A percentile compares a stretch with the other conserved stretches of the same genome.
phyloP scores from a whole-genome alignment of 306 rosid genomes.

The Rubus idaeus region DNA sequence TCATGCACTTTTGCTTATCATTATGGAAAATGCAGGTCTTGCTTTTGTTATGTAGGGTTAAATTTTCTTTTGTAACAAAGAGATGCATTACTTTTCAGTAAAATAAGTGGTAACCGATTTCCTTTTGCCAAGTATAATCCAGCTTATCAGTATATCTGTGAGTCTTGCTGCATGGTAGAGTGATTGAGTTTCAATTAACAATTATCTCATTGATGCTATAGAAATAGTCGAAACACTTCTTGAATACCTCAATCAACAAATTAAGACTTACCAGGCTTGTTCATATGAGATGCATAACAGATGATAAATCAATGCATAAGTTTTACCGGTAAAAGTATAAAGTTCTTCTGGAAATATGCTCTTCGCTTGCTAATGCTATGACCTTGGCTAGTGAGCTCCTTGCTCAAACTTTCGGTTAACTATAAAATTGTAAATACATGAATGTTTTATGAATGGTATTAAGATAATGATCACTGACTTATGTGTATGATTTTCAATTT shows the following conservation, averaged over 20 bases:
- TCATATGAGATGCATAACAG: neutral
- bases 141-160: neutral
- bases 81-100: neutral
- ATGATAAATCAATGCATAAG: neutral
- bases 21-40: neutral
- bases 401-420: neutral
- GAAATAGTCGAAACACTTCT: neutral
- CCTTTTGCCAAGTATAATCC: neutral
- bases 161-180: neutral
- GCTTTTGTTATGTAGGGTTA: neutral
- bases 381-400: neutral
- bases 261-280: neutral
- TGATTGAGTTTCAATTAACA: neutral
- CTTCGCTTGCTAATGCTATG: neutral
- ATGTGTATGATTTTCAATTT: too few relatives aligned
- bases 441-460: neutral
- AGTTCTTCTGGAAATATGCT: neutral
- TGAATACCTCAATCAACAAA: neutral
- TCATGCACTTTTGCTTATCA: neutral
- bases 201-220: neutral
- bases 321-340: neutral
- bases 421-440: neutral
- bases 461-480: neutral
- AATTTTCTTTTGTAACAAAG: neutral
- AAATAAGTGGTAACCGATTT: neutral